Percentiles rank a stretch among this genome's conserved stretches.
These are phyloP conservation scores for Colletotrichum musae DNA, from an alignment of 2,329 filamentous ascomycete species.

Conservation along the genomic window DNA sequence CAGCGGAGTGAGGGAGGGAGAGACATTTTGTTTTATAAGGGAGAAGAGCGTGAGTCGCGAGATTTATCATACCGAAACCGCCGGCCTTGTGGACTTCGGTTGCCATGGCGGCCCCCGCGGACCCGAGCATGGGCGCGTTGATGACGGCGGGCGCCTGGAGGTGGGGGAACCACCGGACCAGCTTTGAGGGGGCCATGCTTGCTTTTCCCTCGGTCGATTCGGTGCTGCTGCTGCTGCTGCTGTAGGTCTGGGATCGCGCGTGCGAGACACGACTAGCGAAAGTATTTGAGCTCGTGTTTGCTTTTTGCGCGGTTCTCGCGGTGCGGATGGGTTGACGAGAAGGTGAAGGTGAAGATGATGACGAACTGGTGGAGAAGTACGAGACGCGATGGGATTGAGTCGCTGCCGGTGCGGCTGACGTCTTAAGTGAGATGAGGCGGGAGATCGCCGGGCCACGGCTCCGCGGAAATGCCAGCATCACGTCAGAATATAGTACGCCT, in stretches of 20 bases:
- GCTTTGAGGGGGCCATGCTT: slow-evolving; percentile 34
- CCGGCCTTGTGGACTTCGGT: slow-evolving; percentile 55
- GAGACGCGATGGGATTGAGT: slow-evolving; percentile 7
- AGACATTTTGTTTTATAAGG: slow-evolving; percentile 8
- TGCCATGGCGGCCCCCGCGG: slow-evolving; percentile 51
- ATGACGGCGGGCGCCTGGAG: slow-evolving; percentile 39
- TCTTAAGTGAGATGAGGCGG: slow-evolving; percentile 9
- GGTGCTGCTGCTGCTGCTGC: not conserved
- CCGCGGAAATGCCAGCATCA: slow-evolving; percentile 14
- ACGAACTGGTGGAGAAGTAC: not conserved
- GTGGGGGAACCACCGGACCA: slow-evolving; percentile 37
- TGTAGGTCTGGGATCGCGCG: not conserved
- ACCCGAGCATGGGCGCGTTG: slow-evolving; percentile 56
- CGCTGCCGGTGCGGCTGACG: slow-evolving; percentile 9
- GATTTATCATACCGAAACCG: slow-evolving; percentile 50
- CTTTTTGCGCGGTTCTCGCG: slow-evolving; percentile 3
- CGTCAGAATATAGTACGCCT: not conserved
- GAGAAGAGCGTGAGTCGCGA: not conserved
- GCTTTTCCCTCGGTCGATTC: not conserved
- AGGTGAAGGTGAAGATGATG: not conserved
- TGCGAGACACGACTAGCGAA: slow-evolving; percentile 25
- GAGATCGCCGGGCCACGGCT: slow-evolving; percentile 5
- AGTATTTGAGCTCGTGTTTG: not conserved
- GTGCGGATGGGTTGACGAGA: not conserved
- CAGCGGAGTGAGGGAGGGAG: not conserved